Evolutionary conservation across 2,329 filamentous ascomycete species (phyloP), one percentile per base, ranked within the genome.

Genomic region (Alternaria sp.): DNA sequence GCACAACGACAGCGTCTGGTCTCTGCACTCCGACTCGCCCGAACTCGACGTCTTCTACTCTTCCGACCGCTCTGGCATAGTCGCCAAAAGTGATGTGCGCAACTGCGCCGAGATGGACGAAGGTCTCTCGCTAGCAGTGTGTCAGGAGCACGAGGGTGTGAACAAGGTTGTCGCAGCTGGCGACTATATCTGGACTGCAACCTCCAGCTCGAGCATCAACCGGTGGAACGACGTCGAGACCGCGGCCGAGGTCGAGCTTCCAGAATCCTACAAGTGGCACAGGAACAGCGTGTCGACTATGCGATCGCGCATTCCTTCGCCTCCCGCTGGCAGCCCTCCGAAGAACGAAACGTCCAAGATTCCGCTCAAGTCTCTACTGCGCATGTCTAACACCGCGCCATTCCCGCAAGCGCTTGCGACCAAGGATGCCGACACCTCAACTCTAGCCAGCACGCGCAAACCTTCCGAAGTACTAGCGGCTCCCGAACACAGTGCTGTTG

Each of bases 1-100:
- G 96, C 96, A 99, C 82, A 97, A 97, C 76, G 93, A 97, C 76
- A 97, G 94, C 77, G 93, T 99, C 21, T 99, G 96, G 96, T 96
- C 93, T 2, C 85, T 99, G 21, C 97, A 91, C 80, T 97, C 96
- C 0, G 90, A 95, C 57, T 89, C 97, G 72, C 93, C 94, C 1
- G 87, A 91, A 62, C 86, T 99, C 5, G 90, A 91, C 10, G 88
- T 97, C 28, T 98, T 99, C 80, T 98, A 98, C 82, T 98, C 95
- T 59, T 92, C 91, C 71, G 96, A 99, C 80, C 90, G 95, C 55
- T 94, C 93, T 1, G 96, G 96, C 3, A 82, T 97, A 65, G 90
- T 99, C n/a, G 95, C 93, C 58, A 99, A 98, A 84, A 98, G 95
- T 1, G 96, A 99, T 77, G 91, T 95, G 25, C 88, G 94, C 68